phyloP scores from a whole-genome alignment of 2,329 filamentous ascomycete species.

The Ceratocystis variospora region DNA sequence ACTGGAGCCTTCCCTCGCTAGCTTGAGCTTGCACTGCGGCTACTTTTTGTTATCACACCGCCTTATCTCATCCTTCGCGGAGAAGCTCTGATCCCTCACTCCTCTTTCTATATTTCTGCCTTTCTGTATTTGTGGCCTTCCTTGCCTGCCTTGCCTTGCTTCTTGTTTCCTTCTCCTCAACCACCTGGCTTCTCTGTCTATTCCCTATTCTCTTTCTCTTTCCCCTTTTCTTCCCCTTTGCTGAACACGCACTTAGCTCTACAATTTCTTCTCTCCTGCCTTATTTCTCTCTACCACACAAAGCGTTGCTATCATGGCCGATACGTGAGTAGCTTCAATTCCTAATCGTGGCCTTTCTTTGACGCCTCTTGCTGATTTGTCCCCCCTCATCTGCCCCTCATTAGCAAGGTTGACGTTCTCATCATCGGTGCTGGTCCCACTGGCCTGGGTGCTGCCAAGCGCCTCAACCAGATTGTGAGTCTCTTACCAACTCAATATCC shows the following conservation, averaged over 20 bases:
- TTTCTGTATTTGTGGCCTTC: neutral
- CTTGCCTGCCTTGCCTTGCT: neutral
- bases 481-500: slow-evolving; percentile 20
- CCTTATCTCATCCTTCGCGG: neutral
- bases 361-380: neutral
- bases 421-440: slow-evolving; percentile 97
- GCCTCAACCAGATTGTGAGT: slow-evolving; percentile 85
- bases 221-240: no score
- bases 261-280: no score
- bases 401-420: slow-evolving; percentile 51
- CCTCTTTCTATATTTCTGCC: neutral
- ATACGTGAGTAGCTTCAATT: slow-evolving; percentile 21
- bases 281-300: slow-evolving; percentile 16
- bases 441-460: slow-evolving; percentile 93
- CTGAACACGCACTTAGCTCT: no score
- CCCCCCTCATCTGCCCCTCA: neutral
- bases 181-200: no score
- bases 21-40: neutral
- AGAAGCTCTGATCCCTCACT: neutral
- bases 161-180: neutral
- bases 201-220: no score
- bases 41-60: neutral
- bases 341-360: neutral
- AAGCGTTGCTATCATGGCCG: slow-evolving; percentile 23
- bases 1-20: neutral